A percentile compares a stretch with the other conserved stretches of the same genome.
phyloP scores from a whole-genome alignment of 2,329 filamentous ascomycete genomes.

The Eurotiales sp. region DNA sequence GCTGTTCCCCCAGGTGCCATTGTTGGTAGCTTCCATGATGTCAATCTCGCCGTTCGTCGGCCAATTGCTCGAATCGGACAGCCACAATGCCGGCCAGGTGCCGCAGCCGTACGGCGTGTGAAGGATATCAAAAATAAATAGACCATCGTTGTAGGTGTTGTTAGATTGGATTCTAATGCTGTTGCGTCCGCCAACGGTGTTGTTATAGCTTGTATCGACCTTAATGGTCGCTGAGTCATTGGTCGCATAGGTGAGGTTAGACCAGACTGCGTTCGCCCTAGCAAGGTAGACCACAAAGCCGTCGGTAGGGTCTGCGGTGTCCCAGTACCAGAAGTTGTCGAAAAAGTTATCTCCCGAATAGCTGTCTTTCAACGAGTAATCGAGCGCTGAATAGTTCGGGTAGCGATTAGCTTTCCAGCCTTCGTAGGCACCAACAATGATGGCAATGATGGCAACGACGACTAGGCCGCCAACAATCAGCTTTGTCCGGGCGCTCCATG shows the following conservation, averaged over 20 bases:
- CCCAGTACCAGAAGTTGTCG: conserved; percentile 45
- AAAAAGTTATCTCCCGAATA: conserved; percentile 43
- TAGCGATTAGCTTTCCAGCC: conserved; percentile 37
- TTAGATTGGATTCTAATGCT: conserved; percentile 63
- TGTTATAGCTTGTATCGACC: conserved; percentile 59
- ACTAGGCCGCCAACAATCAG: conserved; percentile 39
- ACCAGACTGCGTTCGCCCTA: conserved; percentile 25
- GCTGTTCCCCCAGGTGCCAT: conserved; percentile 52
- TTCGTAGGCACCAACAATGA: conserved; percentile 46
- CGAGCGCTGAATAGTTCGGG: conserved; percentile 40
- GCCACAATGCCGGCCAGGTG: conserved; percentile 65
- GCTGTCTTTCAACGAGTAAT: conserved; percentile 41
- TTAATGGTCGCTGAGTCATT: conserved; percentile 52
- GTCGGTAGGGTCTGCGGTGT: conserved; percentile 40
- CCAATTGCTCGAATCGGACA: conserved; percentile 60
- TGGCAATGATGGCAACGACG: conserved; percentile 34
- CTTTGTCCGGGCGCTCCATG: conserved; percentile 55
- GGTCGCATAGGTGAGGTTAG: conserved; percentile 61
- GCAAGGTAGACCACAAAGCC: conserved; percentile 46
- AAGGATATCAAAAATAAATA: conserved; percentile 65
- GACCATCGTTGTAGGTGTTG: conserved; percentile 56
- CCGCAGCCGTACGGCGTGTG: conserved; percentile 63
- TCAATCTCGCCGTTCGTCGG: conserved; percentile 63
- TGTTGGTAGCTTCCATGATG: conserved; percentile 58
- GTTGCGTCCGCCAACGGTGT: conserved; percentile 58